Conservation (phyloP, 2,329 filamentous ascomycete species). For the Pseudogymnoascus sp. region DNA sequence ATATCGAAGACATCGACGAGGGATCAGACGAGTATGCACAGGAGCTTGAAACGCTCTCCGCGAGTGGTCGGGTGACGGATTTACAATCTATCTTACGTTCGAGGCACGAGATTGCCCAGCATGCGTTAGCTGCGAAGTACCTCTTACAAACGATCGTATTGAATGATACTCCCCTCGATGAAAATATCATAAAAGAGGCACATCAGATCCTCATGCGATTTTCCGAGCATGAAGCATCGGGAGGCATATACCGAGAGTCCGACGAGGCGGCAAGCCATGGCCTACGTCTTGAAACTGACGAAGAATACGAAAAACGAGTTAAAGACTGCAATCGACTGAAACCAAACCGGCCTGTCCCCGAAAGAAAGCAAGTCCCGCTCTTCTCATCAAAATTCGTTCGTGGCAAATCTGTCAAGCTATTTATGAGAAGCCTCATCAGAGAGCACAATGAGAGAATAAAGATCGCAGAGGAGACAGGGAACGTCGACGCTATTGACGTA, state of each 20-base stretch:
- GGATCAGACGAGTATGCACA: not conserved
- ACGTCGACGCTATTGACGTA: conserved; percentile 23
- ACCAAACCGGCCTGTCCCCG: not conserved
- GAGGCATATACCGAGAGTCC: conserved; percentile 11
- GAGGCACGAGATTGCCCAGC: conserved; percentile 11
- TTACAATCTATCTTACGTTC: not conserved
- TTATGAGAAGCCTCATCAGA: conserved; percentile 23
- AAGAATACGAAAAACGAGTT: not conserved
- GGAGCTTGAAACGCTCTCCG: not conserved
- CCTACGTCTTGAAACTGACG: not conserved
- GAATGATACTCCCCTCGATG: conserved; percentile 13
- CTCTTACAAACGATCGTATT: conserved; percentile 16
- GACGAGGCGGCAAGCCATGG: conserved; percentile 5
- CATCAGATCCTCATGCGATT: conserved; percentile 22
- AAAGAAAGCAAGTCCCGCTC: not conserved
- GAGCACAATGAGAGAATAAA: conserved; percentile 19
- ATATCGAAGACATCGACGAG: not conserved
- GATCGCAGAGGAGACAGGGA: not conserved
- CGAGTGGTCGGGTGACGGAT: not conserved
- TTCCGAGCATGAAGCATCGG: conserved; percentile 15
- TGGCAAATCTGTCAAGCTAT: conserved; percentile 17
- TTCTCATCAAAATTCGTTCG: conserved; percentile 19
- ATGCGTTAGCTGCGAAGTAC: conserved; percentile 14
- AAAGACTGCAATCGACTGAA: not conserved
- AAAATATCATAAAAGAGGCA: conserved; percentile 22